Evolutionary conservation across 2,329 filamentous ascomycete species (phyloP), one percentile per base, ranked within the genome.

Genomic region (Coleophoma cylindrospora): DNA sequence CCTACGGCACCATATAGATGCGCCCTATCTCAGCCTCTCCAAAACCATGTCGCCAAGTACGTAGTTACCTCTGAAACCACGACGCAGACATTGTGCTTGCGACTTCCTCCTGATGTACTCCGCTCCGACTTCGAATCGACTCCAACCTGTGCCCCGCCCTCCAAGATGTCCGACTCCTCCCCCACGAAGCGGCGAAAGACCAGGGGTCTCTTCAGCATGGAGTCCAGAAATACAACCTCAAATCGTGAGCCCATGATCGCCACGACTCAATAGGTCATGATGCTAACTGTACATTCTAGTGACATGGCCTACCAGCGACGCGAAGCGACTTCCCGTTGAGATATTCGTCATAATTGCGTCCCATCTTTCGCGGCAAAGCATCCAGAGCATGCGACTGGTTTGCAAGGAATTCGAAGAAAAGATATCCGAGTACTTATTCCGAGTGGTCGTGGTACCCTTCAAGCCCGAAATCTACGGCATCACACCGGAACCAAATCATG

Each of bases 401-500:
- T 80, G 74, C 59, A 72, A 68, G 36, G 80, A 84, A 50, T 80
- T 83, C 53, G 80, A 86, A 52, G 56, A 63, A 12, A 79, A 78
- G 52, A 72, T 84, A 2, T 82, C 81, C 0, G 70, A 73, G 37
- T 69, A 74, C 38, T 74, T 85, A 43, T 87, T 86, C 62, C 71
- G 74, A 50, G 81, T 80, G 41, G 78, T 84, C 9, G 81, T 87
- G 6, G 79, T 85, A 2, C 80, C 81, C 1, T 88, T 87, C 67
- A 79, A 77, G 40, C 76, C 80, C 1, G 78, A 84, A 56, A 77
- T 87, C 21, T 85, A 81, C 61, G 75, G 75, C 41, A 76, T 76
- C 66, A 65, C 76, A 17, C 68, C 70, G 14, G 66, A 68, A 34
- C 48, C 45, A 11, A 37, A 40, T 34, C 40, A 43, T 19, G 44